These are phyloP conservation scores for Oehlia diaphana DNA, from an alignment of 192 early-diverging fungal species.

Conservation along the genomic window DNA sequence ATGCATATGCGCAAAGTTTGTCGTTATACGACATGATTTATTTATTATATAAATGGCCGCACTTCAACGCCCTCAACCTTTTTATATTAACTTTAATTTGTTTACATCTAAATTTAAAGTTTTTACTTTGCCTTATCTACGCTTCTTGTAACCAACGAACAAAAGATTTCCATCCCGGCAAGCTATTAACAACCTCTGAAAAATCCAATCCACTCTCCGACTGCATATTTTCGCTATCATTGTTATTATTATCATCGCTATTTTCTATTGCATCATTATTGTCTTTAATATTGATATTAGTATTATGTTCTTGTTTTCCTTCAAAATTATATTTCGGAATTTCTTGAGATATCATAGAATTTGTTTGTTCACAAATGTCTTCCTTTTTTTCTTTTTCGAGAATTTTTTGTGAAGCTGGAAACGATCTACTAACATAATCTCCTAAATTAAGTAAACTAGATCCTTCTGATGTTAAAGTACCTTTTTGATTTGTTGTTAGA, in stretches of 20 bases:
- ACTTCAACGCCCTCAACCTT: too few species aligned
- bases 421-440: neutral
- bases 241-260: neutral
- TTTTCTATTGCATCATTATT: neutral
- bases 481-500: neutral
- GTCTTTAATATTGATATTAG: neutral
- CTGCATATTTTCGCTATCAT: neutral
- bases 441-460: neutral
- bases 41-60: too few species aligned
- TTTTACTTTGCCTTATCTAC: neutral
- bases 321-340: neutral
- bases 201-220: neutral
- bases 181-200: neutral
- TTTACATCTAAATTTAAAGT: neutral
- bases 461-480: neutral
- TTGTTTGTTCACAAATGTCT: neutral
- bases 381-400: neutral
- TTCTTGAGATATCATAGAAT: neutral
- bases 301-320: neutral
- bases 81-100: too few species aligned
- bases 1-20: too few species aligned
- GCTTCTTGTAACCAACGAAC: neutral
- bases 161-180: neutral
- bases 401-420: neutral
- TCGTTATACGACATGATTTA: too few species aligned